Percentiles rank a stretch among this genome's conserved stretches.
Conservation (phyloP, 768 basidiomycete species). For the Mycena sanguinolenta region DNA sequence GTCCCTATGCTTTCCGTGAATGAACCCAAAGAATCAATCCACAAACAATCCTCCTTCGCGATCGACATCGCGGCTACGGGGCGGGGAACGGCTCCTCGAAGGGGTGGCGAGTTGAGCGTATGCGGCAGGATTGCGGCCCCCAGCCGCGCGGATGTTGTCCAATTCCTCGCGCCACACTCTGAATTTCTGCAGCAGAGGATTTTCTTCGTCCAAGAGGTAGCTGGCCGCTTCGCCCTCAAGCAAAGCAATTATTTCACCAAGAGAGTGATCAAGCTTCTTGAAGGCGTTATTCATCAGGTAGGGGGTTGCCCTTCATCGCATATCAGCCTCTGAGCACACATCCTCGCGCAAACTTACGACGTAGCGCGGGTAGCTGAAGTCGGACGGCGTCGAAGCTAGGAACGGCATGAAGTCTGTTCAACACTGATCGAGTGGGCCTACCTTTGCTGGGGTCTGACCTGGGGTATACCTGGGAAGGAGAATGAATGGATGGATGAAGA, state of each 20-base stretch:
- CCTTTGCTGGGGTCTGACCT: slow-evolving; percentile 57
- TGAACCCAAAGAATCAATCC: slow-evolving; percentile 32
- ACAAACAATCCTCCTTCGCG: slow-evolving; percentile 36
- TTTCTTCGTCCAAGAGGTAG: slow-evolving; percentile 50
- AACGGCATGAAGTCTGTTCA: slow-evolving; percentile 7
- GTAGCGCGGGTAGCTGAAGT: slow-evolving; percentile 41
- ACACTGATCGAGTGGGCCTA: slow-evolving; percentile 24
- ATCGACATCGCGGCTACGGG: slow-evolving; percentile 18
- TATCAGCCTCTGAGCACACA: background rate
- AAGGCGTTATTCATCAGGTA: slow-evolving; percentile 46
- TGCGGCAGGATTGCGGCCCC: slow-evolving; percentile 24
- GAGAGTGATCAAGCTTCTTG: slow-evolving; percentile 57
- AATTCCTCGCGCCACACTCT: slow-evolving; percentile 58
- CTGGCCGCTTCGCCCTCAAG: slow-evolving; percentile 59
- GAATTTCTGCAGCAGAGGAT: slow-evolving; percentile 55
- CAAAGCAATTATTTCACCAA: slow-evolving; percentile 57
- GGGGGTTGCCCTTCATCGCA: too few relatives aligned
- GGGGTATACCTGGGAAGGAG: slow-evolving; percentile 57
- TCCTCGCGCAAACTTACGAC: slow-evolving; percentile 60
- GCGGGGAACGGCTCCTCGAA: slow-evolving; percentile 35
- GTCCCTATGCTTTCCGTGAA: slow-evolving; percentile 1
- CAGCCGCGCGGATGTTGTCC: slow-evolving; percentile 45
- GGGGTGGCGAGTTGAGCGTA: slow-evolving; percentile 58
- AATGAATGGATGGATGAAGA: background rate
- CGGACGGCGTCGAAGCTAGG: slow-evolving; percentile 39